phyloP scores from a whole-genome alignment of 176 grass and related monocot genomes.

The Triticum aestivum region DNA sequence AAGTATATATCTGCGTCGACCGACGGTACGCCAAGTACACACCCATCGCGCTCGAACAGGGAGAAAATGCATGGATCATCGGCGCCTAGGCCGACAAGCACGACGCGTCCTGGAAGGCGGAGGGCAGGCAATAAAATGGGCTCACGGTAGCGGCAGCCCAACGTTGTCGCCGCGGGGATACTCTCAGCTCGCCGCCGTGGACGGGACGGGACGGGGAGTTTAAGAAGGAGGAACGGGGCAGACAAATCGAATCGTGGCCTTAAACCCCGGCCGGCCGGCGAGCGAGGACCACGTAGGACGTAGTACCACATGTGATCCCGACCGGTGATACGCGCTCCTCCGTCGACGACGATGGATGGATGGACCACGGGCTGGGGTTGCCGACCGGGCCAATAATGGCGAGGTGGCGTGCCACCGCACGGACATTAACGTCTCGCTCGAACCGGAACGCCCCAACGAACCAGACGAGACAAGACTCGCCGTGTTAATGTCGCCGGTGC shows the following conservation, averaged over 20 bases:
- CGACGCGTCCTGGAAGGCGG: not conserved
- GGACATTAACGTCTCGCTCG: not conserved
- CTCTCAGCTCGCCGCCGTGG: not conserved
- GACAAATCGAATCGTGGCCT: conserved; percentile 39
- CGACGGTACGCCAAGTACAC: not conserved
- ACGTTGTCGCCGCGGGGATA: not conserved
- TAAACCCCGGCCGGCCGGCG: not conserved
- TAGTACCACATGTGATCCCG: not conserved
- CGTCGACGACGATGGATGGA: too few relatives aligned
- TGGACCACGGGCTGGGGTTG: not conserved
- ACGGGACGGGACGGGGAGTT: not conserved
- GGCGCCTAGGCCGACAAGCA: not conserved
- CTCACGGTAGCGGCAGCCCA: not conserved
- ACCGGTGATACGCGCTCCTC: not conserved
- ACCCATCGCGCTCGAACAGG: not conserved
- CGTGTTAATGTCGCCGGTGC: not conserved
- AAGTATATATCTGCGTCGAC: too few relatives aligned
- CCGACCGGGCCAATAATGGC: conserved; percentile 49
- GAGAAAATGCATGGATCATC: too few relatives aligned
- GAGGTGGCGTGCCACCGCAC: conserved; percentile 30
- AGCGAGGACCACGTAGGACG: not conserved
- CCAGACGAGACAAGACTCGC: not conserved
- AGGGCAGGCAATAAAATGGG: not conserved
- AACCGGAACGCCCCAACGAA: not conserved
- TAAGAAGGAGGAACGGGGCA: not conserved